These are phyloP conservation scores for Lactifluus piperatus DNA, from an alignment of 768 basidiomycete genomes.

Conservation along the genomic window DNA sequence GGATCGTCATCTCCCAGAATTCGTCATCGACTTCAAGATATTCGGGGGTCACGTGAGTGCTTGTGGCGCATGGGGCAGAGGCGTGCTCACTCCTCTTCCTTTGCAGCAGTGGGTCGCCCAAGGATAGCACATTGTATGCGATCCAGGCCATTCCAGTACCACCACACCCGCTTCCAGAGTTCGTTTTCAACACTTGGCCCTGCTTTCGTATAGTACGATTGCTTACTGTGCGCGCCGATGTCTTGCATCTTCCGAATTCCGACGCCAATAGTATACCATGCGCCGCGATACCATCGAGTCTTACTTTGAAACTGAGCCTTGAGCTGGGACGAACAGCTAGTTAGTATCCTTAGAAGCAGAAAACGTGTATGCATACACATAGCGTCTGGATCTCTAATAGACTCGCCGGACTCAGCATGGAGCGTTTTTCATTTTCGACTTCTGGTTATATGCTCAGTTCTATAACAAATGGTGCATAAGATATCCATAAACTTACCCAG, in stretches of 20 bases:
- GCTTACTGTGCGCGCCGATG: constrained; percentile 40
- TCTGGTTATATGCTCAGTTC: constrained; percentile 29
- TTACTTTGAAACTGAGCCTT: constrained; percentile 40
- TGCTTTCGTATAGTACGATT: constrained; percentile 26
- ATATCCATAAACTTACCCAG: constrained; percentile 33
- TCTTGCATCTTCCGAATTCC: constrained; percentile 47
- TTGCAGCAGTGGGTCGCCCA: constrained; percentile 47
- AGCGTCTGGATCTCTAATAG: constrained; percentile 57
- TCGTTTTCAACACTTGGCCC: constrained; percentile 35
- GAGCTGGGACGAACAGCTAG: constrained; percentile 28
- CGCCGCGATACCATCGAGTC: constrained; percentile 33
- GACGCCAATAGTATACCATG: constrained; percentile 38
- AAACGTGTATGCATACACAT: constrained; percentile 30
- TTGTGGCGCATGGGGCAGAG: constrained; percentile 11
- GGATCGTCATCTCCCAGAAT: constrained; percentile 39
- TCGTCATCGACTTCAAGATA: constrained; percentile 51
- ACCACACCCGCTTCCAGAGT: constrained; percentile 44
- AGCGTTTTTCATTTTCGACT: constrained; percentile 41
- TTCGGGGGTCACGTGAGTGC: constrained; percentile 24
- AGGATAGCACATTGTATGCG: constrained; percentile 43
- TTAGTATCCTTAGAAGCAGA: constrained; percentile 16
- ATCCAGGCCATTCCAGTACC: constrained; percentile 52
- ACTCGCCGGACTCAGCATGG: constrained; percentile 46
- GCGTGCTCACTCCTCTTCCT: constrained; percentile 55
- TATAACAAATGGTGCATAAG: neutral